Conservation (phyloP, 257 asterid genomes). For the Solanum appendiculatum region DNA sequence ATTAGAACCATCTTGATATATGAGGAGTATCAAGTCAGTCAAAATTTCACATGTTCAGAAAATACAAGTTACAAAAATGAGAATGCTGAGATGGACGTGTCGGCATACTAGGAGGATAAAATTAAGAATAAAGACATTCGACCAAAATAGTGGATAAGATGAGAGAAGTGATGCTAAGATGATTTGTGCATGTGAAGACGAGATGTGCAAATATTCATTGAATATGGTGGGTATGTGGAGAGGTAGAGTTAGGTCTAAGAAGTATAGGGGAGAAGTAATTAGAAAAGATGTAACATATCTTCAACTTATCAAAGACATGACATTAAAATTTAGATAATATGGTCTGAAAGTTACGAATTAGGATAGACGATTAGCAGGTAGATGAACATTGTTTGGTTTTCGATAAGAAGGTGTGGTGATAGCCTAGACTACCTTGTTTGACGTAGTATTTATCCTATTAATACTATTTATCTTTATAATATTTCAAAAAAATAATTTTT, state of each 20-base stretch:
- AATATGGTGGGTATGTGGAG: no score
- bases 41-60: fast-evolving
- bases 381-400: neutral
- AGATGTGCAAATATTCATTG: no score
- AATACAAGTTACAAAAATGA: neutral
- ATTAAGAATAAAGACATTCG: neutral
- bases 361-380: neutral
- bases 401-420: neutral
- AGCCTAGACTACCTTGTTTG: neutral
- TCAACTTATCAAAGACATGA: neutral
- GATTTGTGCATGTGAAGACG: neutral
- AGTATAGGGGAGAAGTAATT: neutral
- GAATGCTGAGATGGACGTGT: neutral
- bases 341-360: no score
- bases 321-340: neutral
- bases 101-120: neutral
- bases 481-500: no score
- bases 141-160: neutral
- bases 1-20: neutral
- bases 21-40: neutral
- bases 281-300: neutral
- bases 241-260: neutral
- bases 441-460: neutral
- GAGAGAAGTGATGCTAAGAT: neutral
- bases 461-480: neutral